Percentiles rank a stretch among this genome's conserved stretches.
These are phyloP conservation scores for Hyaloscypha finlandica DNA, from an alignment of 495 filamentous ascomycete genomes.

Conservation along the genomic window DNA sequence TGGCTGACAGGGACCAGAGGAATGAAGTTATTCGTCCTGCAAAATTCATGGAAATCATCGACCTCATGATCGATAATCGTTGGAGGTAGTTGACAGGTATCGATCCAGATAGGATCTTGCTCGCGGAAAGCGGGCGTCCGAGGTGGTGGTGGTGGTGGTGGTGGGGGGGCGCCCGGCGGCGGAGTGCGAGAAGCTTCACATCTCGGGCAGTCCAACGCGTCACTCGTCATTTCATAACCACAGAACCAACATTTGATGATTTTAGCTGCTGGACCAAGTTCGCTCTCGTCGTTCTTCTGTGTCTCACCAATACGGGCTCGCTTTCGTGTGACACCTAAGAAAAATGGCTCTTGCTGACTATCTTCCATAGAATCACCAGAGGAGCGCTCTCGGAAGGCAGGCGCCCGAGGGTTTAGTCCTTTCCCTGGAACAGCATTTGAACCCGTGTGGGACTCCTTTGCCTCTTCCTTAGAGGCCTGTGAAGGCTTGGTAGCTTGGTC, in stretches of 20 bases:
- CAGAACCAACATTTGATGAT: too few species aligned
- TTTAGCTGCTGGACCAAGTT: too few species aligned
- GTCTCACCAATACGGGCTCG: not conserved
- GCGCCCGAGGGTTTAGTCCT: conserved; percentile 21
- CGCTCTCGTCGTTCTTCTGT: not conserved
- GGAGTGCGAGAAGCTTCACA: too few species aligned
- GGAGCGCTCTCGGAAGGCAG: conserved; percentile 16
- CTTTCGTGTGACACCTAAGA: not conserved
- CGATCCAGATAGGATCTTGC: conserved; percentile 15
- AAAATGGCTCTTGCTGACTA: not conserved
- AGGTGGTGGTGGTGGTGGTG: not conserved
- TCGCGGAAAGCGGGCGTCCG: conserved; percentile 13
- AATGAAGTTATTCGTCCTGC: not conserved
- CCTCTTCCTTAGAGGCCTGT: not conserved
- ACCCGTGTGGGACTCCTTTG: not conserved
- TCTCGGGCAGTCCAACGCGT: too few species aligned
- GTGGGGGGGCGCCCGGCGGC: too few species aligned
- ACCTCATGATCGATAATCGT: not conserved
- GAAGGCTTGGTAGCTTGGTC: not conserved
- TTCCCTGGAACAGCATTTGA: not conserved
- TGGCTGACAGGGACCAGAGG: not conserved
- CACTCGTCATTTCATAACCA: too few species aligned
- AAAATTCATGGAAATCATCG: not conserved
- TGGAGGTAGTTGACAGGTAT: conserved; percentile 4
- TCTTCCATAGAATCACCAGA: not conserved